A percentile compares a stretch with the other conserved stretches of the same genome.
Conservation (phyloP, 768 basidiomycete species). For the Trametes cubensis region DNA sequence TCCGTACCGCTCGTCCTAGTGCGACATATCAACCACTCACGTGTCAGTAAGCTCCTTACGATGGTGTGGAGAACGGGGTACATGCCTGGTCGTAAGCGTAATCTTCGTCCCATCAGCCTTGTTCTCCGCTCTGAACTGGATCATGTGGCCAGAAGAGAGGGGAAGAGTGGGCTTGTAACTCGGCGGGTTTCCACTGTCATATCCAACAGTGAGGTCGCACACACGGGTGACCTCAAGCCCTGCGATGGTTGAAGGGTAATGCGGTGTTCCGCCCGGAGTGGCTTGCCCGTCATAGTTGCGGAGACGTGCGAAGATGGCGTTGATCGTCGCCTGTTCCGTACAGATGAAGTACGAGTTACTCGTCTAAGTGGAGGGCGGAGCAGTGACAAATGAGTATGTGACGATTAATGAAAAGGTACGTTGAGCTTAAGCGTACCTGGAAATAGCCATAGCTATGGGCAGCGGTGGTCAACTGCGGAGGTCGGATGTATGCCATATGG, state of each 20-base stretch:
- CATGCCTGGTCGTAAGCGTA: constrained; percentile 71
- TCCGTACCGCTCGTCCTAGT: constrained; percentile 86
- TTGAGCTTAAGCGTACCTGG: constrained; percentile 46
- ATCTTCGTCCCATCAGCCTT: constrained; percentile 48
- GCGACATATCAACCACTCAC: background rate
- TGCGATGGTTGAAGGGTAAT: constrained; percentile 65
- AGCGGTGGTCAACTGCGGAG: background rate
- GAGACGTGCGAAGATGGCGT: constrained; percentile 67
- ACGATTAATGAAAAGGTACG: background rate
- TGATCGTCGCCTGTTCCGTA: constrained; percentile 62
- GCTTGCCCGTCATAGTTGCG: constrained; percentile 54
- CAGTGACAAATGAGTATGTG: background rate
- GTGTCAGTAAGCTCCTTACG: background rate
- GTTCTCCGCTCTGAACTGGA: constrained; percentile 68
- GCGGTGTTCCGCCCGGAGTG: constrained; percentile 32
- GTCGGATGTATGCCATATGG: background rate
- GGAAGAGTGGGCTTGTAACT: constrained; percentile 62
- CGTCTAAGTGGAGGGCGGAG: constrained; percentile 46
- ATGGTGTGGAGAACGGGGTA: background rate
- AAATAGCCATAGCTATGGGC: constrained; percentile 72
- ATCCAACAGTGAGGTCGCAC: constrained; percentile 76
- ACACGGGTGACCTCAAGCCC: constrained; percentile 62
- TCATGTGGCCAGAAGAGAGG: constrained; percentile 83
- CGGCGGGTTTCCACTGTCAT: constrained; percentile 76
- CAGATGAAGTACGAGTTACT: constrained; percentile 85